Evolutionary conservation across 129 eudicot genomes (phyloP).

Genomic region (Lonicera japonica): DNA sequence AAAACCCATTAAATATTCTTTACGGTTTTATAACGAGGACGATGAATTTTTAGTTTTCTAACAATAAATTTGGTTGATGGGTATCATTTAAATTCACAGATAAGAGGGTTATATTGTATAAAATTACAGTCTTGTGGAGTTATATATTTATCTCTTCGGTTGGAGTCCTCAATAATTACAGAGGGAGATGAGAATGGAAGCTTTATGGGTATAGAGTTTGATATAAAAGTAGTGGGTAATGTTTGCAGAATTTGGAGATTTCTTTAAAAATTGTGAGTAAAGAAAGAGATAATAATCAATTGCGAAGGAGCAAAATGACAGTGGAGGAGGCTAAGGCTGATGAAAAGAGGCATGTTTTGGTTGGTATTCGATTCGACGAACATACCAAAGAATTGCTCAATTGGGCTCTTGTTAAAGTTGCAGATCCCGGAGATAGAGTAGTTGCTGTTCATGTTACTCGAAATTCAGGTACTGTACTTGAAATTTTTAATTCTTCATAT

Average conservation of each 20-base stretch:
- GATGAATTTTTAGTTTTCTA: slow-evolving; percentile 20
- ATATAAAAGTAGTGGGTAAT: too few species aligned
- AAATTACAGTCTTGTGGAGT: slow-evolving; percentile 17
- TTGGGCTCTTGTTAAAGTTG: slow-evolving; percentile 93
- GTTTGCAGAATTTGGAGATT: too few species aligned
- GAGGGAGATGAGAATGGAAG: too few species aligned
- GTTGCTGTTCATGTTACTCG: slow-evolving; percentile 74
- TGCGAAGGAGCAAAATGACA: slow-evolving; percentile 21
- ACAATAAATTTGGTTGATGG: slow-evolving; percentile 9
- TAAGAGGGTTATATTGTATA: slow-evolving; percentile 12
- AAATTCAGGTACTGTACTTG: slow-evolving; percentile 46
- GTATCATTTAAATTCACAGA: slow-evolving; percentile 4
- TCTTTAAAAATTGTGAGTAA: too few species aligned
- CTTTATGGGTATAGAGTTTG: too few species aligned
- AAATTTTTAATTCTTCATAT: neutral
- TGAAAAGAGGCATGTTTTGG: slow-evolving; percentile 56
- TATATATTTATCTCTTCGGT: too few species aligned
- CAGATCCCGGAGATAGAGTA: slow-evolving; percentile 75
- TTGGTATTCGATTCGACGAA: slow-evolving; percentile 72
- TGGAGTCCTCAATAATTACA: slow-evolving; percentile 2
- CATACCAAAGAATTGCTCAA: slow-evolving; percentile 61
- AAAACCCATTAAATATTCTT: too few species aligned
- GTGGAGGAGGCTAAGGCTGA: slow-evolving; percentile 22
- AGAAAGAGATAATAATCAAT: too few species aligned
- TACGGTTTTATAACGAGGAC: too few species aligned